Conservation (phyloP, 2,329 filamentous ascomycete species). For the Corinectria fuckeliana region DNA sequence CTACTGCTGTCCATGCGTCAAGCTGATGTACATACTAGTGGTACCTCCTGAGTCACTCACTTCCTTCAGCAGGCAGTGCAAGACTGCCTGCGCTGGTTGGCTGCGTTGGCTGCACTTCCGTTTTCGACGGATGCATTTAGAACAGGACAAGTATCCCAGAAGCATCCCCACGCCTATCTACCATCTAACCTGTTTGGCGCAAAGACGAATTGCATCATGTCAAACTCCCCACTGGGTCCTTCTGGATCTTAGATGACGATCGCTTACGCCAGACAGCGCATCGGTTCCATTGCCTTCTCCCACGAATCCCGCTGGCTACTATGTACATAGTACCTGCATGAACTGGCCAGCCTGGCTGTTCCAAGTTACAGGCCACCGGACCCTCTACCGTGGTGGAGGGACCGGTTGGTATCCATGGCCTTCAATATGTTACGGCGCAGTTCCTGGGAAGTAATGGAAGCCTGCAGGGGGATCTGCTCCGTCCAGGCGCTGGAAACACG, state of each 20-base stretch:
- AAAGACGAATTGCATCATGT: neutral
- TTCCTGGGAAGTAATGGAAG: neutral
- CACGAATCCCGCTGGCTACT: neutral
- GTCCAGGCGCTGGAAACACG: neutral
- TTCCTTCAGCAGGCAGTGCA: neutral
- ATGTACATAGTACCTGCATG: no score
- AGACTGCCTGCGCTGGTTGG: neutral
- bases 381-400: constrained; percentile 1
- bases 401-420: neutral
- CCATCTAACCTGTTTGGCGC: neutral
- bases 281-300: neutral
- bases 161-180: neutral
- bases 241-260: neutral
- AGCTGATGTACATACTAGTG: constrained; percentile 10
- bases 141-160: neutral
- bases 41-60: no score
- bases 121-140: neutral
- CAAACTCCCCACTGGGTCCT: neutral
- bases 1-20: constrained; percentile 1
- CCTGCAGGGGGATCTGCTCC: neutral
- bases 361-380: neutral
- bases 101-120: neutral
- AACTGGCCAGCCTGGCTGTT: constrained; percentile 17
- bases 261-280: neutral
- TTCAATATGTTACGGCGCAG: constrained; percentile 8